These are phyloP conservation scores for Sanghuangporus sanghuang DNA, from an alignment of 1,284 basidiomycete species.

Conservation along the genomic window DNA sequence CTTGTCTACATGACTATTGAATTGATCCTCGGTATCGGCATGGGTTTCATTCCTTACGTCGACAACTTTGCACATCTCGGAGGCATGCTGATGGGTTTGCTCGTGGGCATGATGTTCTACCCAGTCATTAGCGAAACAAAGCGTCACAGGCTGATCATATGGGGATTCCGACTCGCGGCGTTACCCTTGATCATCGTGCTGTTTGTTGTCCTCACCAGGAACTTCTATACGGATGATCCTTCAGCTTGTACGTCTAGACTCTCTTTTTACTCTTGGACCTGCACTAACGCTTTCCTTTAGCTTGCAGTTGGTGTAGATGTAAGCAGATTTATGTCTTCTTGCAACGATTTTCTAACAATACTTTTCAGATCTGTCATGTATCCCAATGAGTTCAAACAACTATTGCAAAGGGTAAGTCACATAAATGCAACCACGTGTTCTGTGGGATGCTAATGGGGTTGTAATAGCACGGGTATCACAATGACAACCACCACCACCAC, in stretches of 20 bases:
- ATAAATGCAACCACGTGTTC: not conserved
- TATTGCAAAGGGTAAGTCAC: slow-evolving; percentile 63
- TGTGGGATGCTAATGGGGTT: not conserved
- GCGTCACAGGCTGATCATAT: slow-evolving; percentile 71
- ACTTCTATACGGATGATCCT: slow-evolving; percentile 87
- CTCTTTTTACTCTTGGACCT: not conserved
- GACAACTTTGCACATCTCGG: slow-evolving; percentile 82
- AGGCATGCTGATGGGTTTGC: slow-evolving; percentile 79
- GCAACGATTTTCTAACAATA: not conserved
- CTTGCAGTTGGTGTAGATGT: slow-evolving; percentile 85
- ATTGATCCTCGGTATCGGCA: slow-evolving; percentile 75
- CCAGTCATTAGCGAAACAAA: slow-evolving; percentile 82
- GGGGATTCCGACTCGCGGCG: slow-evolving; percentile 68
- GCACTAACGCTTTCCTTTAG: slow-evolving; percentile 29
- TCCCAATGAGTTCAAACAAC: slow-evolving; percentile 74
- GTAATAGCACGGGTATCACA: slow-evolving; percentile 17
- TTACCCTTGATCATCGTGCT: slow-evolving; percentile 73
- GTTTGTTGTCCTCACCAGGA: slow-evolving; percentile 77
- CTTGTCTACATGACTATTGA: slow-evolving; percentile 82
- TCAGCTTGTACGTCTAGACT: slow-evolving; percentile 54
- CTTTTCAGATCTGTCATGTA: slow-evolving; percentile 63
- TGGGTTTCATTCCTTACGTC: slow-evolving; percentile 81
- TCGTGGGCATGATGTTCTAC: slow-evolving; percentile 79
- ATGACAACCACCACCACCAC: slow-evolving; percentile 15
- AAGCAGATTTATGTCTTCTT: not conserved